Evolutionary conservation across 2,329 filamentous ascomycete genomes (phyloP).

Genomic region (Lecanicillium sp.): DNA sequence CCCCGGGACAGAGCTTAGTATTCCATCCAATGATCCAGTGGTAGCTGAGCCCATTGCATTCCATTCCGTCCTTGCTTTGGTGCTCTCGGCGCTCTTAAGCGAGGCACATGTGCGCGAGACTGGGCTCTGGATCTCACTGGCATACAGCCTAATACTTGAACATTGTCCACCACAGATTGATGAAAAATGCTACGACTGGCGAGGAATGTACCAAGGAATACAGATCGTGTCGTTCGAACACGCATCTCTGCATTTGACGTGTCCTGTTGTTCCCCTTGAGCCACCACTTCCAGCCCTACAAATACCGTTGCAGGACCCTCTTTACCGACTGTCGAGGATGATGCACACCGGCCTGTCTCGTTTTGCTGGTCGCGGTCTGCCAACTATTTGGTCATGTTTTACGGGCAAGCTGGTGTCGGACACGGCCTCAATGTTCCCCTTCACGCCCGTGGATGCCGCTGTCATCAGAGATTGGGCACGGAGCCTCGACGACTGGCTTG

Average conservation of each 20-base stretch:
- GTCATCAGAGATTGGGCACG: slow-evolving; percentile 34
- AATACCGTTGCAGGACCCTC: slow-evolving; percentile 28
- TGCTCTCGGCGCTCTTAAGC: slow-evolving; percentile 30
- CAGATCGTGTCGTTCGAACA: slow-evolving; percentile 37
- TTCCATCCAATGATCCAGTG: slow-evolving; percentile 14
- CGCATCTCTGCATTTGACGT: slow-evolving; percentile 32
- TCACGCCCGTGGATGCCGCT: slow-evolving; percentile 30
- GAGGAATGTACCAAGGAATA: slow-evolving; percentile 27
- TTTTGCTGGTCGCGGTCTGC: slow-evolving; percentile 32
- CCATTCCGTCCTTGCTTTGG: slow-evolving; percentile 32
- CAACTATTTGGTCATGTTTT: slow-evolving; percentile 35
- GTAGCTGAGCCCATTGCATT: slow-evolving; percentile 31
- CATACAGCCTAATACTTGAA: slow-evolving; percentile 31
- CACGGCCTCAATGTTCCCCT: slow-evolving; percentile 17
- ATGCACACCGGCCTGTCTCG: slow-evolving; percentile 35
- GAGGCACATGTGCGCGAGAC: slow-evolving; percentile 34
- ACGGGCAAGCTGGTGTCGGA: slow-evolving; percentile 14
- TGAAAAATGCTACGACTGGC: slow-evolving; percentile 30
- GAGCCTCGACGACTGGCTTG: slow-evolving; percentile 33
- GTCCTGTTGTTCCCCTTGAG: slow-evolving; percentile 31
- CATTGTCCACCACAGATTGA: slow-evolving; percentile 30
- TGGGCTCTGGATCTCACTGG: slow-evolving; percentile 35
- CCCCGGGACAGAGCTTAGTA: slow-evolving; percentile 21
- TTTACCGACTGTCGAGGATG: slow-evolving; percentile 33
- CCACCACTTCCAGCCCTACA: slow-evolving; percentile 28